A percentile compares a stretch with the other conserved stretches of the same genome.
Evolutionary conservation across 441 rosid genomes (phyloP).

Genomic region (Kokia cookei): DNA sequence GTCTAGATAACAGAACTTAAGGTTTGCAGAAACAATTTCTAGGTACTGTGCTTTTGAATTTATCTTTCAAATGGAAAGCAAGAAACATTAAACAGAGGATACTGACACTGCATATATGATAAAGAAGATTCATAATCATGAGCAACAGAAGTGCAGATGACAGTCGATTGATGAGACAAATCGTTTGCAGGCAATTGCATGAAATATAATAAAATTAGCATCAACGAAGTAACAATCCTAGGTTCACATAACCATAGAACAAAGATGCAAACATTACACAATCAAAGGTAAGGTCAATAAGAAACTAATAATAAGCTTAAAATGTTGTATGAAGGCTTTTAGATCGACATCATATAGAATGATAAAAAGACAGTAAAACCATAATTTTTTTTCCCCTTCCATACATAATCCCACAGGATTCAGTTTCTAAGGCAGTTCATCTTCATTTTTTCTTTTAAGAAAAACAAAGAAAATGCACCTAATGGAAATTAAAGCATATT

Average conservation of each 20-base stretch:
- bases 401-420: not conserved
- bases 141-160: not conserved
- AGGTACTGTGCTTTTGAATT: not conserved
- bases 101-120: not conserved
- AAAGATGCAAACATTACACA: not conserved
- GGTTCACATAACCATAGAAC: not conserved
- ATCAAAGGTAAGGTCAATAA: not conserved
- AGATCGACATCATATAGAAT: not conserved
- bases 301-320: not conserved
- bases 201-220: not conserved
- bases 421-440: not conserved
- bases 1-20: not conserved
- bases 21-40: not conserved
- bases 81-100: not conserved
- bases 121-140: not conserved
- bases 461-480: not conserved
- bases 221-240: not conserved
- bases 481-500: not conserved
- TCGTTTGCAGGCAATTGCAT: not conserved
- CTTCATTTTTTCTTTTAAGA: not conserved
- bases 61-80: not conserved
- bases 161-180: not conserved
- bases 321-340: not conserved
- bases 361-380: not conserved
- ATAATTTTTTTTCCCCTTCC: not conserved